phyloP scores from a whole-genome alignment of 176 grass and related monocot genomes.

The Ensete ventricosum region DNA sequence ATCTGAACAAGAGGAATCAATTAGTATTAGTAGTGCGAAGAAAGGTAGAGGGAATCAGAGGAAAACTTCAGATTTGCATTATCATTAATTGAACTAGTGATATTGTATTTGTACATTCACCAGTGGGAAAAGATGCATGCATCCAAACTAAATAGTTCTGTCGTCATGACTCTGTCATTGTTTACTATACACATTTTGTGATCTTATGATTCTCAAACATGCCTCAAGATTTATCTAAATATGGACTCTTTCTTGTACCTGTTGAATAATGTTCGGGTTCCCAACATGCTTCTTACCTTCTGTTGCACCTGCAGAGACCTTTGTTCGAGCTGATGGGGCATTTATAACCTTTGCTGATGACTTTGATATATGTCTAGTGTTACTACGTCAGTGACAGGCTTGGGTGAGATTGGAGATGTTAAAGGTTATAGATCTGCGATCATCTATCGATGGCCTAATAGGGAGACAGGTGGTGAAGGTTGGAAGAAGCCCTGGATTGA shows the following conservation, averaged over 20 bases:
- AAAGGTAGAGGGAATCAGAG: no score
- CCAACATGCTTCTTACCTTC: conserved; percentile 35
- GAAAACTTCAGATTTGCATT: no score
- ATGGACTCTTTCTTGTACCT: background rate
- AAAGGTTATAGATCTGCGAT: conserved; percentile 83
- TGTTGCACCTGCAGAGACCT: conserved; percentile 77
- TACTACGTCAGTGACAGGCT: conserved; percentile 70
- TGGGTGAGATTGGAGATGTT: conserved; percentile 75
- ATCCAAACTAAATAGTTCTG: background rate
- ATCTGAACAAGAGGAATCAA: no score
- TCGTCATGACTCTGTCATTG: background rate
- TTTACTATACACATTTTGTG: background rate
- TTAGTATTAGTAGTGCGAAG: no score
- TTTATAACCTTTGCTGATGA: conserved; percentile 91
- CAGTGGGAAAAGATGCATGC: background rate
- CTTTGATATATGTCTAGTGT: conserved; percentile 68
- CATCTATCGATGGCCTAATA: conserved; percentile 62
- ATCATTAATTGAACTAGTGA: no score
- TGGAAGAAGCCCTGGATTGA: conserved; percentile 87
- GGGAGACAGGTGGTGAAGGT: conserved; percentile 79
- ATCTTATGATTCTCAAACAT: background rate
- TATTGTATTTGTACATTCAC: no score
- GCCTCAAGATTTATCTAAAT: background rate
- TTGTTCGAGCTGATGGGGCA: conserved; percentile 92
- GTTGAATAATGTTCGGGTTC: conserved; percentile 25